Evolutionary conservation across 306 rosid genomes (phyloP), one percentile per base, ranked within the genome.

Genomic region (Amphicarpaea edgeworthii): DNA sequence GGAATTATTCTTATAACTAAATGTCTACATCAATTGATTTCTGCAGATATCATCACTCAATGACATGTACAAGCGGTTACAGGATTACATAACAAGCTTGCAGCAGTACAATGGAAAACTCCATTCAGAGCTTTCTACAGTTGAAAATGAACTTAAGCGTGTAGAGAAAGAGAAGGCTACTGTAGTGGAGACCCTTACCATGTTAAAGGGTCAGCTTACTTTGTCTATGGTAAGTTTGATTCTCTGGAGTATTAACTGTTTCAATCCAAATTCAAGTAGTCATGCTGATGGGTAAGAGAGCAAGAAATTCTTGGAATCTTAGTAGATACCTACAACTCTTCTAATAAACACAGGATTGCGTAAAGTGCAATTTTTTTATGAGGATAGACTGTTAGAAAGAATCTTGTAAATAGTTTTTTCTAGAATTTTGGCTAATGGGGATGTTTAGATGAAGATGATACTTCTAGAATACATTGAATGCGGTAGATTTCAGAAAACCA

Each of bases 81-180:
- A 95, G 80, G 99, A 95, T 45, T 95, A 95, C 85, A 92, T 92
- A 78, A 89, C 99, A 28, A 92, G 97, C 78, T 85, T 95, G 69
- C 99, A 95, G 61, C 96, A 92, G 51, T 95, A 95, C 81, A 95
- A 95, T 71, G 96, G 96, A 70, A 95, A 95, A 71, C 98, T 95
- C 77, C 99, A 95, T 55, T 84, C 90, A 1, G 99, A 95, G 83
- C 98, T 95, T 77, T 90, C 99, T 21, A n/a, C 90, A 0, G 96
- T 76, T 42, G 98, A 95, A 79, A 92, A 87, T 17, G 98, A 95
- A 78, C 96, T 93, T 40, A 95, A 92, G 80, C 96, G 83, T 1
- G 82, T 89, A 49, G 99, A 92, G 92, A 95, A 88, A 77, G 99
- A 92, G 84, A 95, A 88, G 72, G 86, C 92, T 73, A 47, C 90